These are phyloP conservation scores for Cephalotrichum gorgonifer DNA, from an alignment of 2,329 filamentous ascomycete species.

Conservation along the genomic window DNA sequence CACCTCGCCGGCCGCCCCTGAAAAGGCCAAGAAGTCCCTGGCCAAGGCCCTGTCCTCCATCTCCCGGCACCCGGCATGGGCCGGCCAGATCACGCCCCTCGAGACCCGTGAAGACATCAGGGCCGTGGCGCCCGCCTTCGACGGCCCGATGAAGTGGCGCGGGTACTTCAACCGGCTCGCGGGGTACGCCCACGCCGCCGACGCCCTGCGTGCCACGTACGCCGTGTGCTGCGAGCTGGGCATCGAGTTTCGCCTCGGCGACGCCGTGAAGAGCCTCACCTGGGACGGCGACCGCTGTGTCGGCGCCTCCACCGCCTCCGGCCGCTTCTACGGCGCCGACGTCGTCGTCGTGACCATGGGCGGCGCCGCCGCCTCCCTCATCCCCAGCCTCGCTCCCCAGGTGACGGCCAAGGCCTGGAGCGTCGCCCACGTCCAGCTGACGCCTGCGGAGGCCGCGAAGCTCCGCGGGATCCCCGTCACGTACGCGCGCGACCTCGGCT, in stretches of 20 bases:
- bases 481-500: constrained; percentile 50
- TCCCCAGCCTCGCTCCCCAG: constrained; percentile 36
- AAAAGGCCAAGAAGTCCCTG: constrained; percentile 35
- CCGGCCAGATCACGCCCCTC: constrained; percentile 16
- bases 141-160: constrained; percentile 27
- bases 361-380: constrained; percentile 32
- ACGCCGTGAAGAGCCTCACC: not conserved
- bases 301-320: constrained; percentile 15
- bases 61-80: constrained; percentile 26
- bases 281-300: constrained; percentile 8
- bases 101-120: not conserved
- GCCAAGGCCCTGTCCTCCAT: constrained; percentile 18
- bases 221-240: constrained; percentile 24
- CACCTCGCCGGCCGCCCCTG: constrained; percentile 34
- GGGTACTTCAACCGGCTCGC: constrained; percentile 49
- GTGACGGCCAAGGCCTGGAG: constrained; percentile 48
- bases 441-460: constrained; percentile 37
- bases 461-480: constrained; percentile 50
- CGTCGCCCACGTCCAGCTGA: constrained; percentile 49
- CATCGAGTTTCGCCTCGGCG: constrained; percentile 25
- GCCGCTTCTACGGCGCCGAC: constrained; percentile 15
- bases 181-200: constrained; percentile 45
- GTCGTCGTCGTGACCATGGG: constrained; percentile 42
- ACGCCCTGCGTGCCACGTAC: constrained; percentile 38
- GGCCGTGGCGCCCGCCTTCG: not conserved